Evolutionary conservation across 2,329 filamentous ascomycete species (phyloP).

Genomic region (Dactylellina cionopaga): DNA sequence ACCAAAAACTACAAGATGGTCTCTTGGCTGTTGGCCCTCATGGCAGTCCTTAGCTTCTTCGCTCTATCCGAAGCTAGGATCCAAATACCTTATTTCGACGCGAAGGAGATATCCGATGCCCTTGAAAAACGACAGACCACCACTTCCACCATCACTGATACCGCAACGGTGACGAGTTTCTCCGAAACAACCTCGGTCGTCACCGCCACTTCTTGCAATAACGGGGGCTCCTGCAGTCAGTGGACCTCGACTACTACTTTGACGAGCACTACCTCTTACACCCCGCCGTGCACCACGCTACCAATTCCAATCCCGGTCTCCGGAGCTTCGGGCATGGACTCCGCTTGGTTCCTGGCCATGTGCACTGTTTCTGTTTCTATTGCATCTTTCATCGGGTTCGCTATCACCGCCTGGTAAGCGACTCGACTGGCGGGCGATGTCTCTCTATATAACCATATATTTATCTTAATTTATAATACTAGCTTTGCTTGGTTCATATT

Average conservation of each 20-base stretch:
- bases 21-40: slow-evolving; percentile 22
- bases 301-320: slow-evolving; percentile 42
- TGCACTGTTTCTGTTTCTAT: slow-evolving; percentile 17
- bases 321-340: slow-evolving; percentile 1
- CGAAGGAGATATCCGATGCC: too few relatives aligned
- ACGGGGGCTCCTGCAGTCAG: slow-evolving; percentile 23
- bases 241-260: slow-evolving; percentile 48
- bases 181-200: slow-evolving; percentile 21
- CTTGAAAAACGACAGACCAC: slow-evolving; percentile 1
- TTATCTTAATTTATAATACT: not conserved
- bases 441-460: not conserved
- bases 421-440: too few relatives aligned
- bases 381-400: slow-evolving; percentile 21
- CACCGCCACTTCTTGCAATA: slow-evolving; percentile 37
- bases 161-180: slow-evolving; percentile 29
- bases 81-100: not conserved
- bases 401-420: slow-evolving; percentile 23
- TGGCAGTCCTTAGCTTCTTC: slow-evolving; percentile 6
- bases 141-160: slow-evolving; percentile 37
- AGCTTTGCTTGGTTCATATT: not conserved
- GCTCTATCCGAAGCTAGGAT: slow-evolving; percentile 1
- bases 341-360: slow-evolving; percentile 30
- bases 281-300: slow-evolving; percentile 39
- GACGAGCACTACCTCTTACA: slow-evolving; percentile 41
- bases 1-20: slow-evolving; percentile 3